phyloP scores from a whole-genome alignment of 2,329 filamentous ascomycete genomes.

The Emydomyces testavorans region DNA sequence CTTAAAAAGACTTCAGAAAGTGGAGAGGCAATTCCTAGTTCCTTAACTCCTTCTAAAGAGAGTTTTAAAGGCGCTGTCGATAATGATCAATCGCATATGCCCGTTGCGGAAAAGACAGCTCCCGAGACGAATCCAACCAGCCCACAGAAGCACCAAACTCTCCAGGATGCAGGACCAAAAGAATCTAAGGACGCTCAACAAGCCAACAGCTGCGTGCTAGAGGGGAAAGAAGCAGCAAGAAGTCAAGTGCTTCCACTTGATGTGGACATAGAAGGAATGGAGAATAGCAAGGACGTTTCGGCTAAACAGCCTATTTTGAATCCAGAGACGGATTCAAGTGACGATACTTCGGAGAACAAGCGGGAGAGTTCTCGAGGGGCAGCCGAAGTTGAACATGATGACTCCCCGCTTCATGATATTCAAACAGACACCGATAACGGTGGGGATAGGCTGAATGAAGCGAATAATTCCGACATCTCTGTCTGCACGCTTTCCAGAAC shows the following conservation, averaged over 20 bases:
- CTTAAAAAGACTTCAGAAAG: too few species aligned
- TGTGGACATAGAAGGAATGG: neutral
- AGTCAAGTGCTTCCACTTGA: neutral
- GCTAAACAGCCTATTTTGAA: neutral
- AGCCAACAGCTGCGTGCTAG: neutral
- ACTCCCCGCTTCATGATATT: neutral
- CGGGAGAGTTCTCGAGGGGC: neutral
- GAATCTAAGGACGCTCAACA: neutral
- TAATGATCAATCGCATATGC: neutral
- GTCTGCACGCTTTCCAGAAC: neutral
- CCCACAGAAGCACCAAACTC: too few species aligned
- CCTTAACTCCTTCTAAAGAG: neutral
- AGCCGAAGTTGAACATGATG: neutral
- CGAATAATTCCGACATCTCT: neutral
- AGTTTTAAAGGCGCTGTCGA: neutral
- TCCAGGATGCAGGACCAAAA: neutral
- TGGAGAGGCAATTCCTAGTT: neutral
- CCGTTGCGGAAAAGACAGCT: neutral
- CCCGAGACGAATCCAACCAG: too few species aligned
- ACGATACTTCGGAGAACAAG: neutral
- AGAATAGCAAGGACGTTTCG: neutral
- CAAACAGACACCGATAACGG: neutral
- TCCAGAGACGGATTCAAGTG: neutral
- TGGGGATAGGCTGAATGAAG: neutral
- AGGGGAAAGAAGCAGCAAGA: neutral